Evolutionary conservation across 352 stramenopile genomes (phyloP), one percentile per base, ranked within the genome.

Genomic region (Phytopythium litorale): DNA sequence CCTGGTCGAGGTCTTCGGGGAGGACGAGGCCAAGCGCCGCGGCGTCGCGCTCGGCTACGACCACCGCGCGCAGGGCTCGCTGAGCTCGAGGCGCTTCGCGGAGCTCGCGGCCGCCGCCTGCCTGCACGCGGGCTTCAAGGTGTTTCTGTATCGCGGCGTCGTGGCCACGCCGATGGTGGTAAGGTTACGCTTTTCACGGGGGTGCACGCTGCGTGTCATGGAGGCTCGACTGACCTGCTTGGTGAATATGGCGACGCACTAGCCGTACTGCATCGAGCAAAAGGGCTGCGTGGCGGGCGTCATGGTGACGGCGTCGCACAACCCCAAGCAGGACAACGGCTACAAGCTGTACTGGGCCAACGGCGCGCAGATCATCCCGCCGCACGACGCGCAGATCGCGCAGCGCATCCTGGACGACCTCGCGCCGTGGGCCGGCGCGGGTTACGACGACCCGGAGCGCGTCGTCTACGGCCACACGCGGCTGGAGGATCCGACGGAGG

Each of bases 311-410:
- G 97, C 97, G 21, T 98, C 92, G 56, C 97, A 99, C 77, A 99
- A 99, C 84, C 97, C 97, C 9, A 99, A 98, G 73, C 75, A 65
- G 8, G 97, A 99, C 84, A 95, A 98, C 76, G 97, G 97, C 42
- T 99, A 99, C 83, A 99, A 99, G 71, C 88, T 98, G 0, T 98
- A 98, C 74, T 97, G 93, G 88, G 74, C 66, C 49, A 98, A 98
- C 68, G 97, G 89, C 45, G 96, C 90, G 70, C 97, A 99, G 78
- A 99, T 99, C 68, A 98, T 98, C 66, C 81, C 96, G 43, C 97
- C 97, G 8, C 87, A 98, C 56, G 97, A 99, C 73, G 79, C 73
- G 38, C 81, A 80, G 58, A 99, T 99, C 64, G 91, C 97, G 13
- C 65, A 64, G 18, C 62, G 70, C 56, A 99, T 99, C 61, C 58